These are phyloP conservation scores for Magnusiomyces sp. DNA, from an alignment of 1,139 yeast species.

Conservation along the genomic window DNA sequence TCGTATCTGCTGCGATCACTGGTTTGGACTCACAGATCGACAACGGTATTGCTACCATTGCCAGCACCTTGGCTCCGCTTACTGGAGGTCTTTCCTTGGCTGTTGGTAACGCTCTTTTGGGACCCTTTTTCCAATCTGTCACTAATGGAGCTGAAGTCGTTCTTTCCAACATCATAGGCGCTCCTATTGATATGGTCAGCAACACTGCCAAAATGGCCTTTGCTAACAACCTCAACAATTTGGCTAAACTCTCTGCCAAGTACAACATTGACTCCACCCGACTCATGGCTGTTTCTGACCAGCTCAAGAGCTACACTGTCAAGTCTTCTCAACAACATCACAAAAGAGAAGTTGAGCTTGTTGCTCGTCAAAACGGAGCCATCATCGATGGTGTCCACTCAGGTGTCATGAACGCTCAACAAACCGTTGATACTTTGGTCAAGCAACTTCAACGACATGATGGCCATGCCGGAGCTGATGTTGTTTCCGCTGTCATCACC, in stretches of 20 bases:
- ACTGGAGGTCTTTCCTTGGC: slow-evolving; percentile 20
- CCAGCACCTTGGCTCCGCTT: slow-evolving; percentile 20
- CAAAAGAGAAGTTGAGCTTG: no score
- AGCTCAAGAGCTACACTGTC: no score
- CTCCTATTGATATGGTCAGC: slow-evolving; percentile 16
- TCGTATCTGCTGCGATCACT: slow-evolving; percentile 14
- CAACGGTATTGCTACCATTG: slow-evolving; percentile 15
- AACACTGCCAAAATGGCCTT: slow-evolving; percentile 11
- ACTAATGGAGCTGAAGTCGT: slow-evolving; percentile 25
- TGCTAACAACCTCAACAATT: slow-evolving; percentile 13
- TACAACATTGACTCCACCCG: slow-evolving; percentile 17
- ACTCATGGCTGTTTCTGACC: slow-evolving; percentile 10
- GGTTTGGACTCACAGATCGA: slow-evolving; percentile 19
- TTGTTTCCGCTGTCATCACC: slow-evolving; percentile 8
- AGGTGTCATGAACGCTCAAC: slow-evolving; percentile 20
- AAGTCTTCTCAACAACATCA: no score
- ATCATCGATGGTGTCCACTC: slow-evolving; percentile 14
- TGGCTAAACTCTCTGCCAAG: slow-evolving; percentile 15
- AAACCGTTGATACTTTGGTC: slow-evolving; percentile 17
- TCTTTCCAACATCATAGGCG: slow-evolving; percentile 20
- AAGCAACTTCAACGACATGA: slow-evolving; percentile 14
- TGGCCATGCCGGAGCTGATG: slow-evolving; percentile 17
- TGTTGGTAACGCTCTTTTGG: slow-evolving; percentile 17
- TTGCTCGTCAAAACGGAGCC: slow-evolving; percentile 1
- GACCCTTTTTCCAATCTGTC: slow-evolving; percentile 23